Percentiles rank a stretch among this genome's conserved stretches.
phyloP scores from a whole-genome alignment of 352 stramenopile species.

The Thalassiosira hispida region DNA sequence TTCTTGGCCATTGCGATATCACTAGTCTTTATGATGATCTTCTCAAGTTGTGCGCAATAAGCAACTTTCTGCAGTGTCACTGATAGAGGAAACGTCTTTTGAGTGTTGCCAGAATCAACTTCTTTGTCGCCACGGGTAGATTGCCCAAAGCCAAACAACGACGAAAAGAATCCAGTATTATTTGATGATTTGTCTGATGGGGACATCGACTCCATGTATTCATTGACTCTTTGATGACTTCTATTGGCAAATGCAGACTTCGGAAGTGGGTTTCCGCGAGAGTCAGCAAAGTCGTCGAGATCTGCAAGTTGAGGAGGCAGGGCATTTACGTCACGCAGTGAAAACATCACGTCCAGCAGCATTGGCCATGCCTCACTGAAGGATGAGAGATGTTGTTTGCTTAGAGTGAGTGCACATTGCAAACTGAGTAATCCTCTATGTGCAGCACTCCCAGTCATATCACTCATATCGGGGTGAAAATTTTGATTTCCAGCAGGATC shows the following conservation, averaged over 20 bases:
- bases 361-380: slow-evolving; percentile 61
- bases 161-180: slow-evolving; percentile 28
- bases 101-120: background rate
- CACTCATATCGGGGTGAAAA: slow-evolving; percentile 34
- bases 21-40: slow-evolving; percentile 66
- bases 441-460: slow-evolving; percentile 65
- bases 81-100: slow-evolving; percentile 51
- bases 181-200: slow-evolving; percentile 6
- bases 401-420: slow-evolving; percentile 70
- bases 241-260: slow-evolving; percentile 66
- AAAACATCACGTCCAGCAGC: slow-evolving; percentile 73
- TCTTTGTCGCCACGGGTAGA: background rate
- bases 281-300: slow-evolving; percentile 83
- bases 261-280: slow-evolving; percentile 71
- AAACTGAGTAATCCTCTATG: slow-evolving; percentile 78
- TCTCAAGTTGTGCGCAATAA: slow-evolving; percentile 60
- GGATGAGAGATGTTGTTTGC: slow-evolving; percentile 55
- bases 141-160: slow-evolving; percentile 39
- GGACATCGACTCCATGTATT: slow-evolving; percentile 44
- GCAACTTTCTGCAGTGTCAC: slow-evolving; percentile 54
- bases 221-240: slow-evolving; percentile 57
- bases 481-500: slow-evolving; percentile 10
- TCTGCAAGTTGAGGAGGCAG: slow-evolving; percentile 66
- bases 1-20: slow-evolving; percentile 59
- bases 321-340: slow-evolving; percentile 64